phyloP scores from a whole-genome alignment of 306 rosid species.

The Acmispon strigosus region DNA sequence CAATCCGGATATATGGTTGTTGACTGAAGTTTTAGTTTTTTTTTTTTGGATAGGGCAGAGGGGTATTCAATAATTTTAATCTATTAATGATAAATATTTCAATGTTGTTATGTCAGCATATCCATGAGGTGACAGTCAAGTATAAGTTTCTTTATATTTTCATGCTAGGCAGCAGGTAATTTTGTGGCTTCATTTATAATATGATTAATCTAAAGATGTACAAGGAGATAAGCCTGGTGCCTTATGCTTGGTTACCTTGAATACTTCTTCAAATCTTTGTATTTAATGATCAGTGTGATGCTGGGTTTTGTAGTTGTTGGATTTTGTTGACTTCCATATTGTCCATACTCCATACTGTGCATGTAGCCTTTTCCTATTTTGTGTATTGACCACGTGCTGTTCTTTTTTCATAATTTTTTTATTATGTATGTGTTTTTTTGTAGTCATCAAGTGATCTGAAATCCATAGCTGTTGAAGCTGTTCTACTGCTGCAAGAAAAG shows the following conservation, averaged over 20 bases:
- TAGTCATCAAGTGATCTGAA: constrained; percentile 77
- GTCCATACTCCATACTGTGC: background rate
- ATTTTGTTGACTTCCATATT: background rate
- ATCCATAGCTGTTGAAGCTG: constrained; percentile 95
- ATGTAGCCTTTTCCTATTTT: background rate
- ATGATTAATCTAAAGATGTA: background rate
- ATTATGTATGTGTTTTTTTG: constrained; percentile 3
- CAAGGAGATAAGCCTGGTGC: background rate
- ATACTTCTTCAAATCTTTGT: constrained; percentile 1
- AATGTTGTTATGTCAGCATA: background rate
- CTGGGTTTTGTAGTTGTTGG: constrained; percentile 12
- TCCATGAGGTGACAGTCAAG: background rate
- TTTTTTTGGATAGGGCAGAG: background rate
- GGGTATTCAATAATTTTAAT: background rate
- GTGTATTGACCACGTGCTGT: background rate
- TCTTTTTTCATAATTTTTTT: constrained; percentile 16
- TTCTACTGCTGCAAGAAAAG: constrained; percentile 84
- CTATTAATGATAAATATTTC: background rate
- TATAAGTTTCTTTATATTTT: background rate
- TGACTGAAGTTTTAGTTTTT: too few species aligned
- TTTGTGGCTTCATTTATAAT: background rate
- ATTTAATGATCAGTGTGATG: constrained; percentile 3
- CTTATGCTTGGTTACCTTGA: background rate
- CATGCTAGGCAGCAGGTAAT: background rate
- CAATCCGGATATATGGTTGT: background rate